Evolutionary conservation across 306 rosid species (phyloP), one percentile per base, ranked within the genome.

Genomic region (Rosa multiflora): DNA sequence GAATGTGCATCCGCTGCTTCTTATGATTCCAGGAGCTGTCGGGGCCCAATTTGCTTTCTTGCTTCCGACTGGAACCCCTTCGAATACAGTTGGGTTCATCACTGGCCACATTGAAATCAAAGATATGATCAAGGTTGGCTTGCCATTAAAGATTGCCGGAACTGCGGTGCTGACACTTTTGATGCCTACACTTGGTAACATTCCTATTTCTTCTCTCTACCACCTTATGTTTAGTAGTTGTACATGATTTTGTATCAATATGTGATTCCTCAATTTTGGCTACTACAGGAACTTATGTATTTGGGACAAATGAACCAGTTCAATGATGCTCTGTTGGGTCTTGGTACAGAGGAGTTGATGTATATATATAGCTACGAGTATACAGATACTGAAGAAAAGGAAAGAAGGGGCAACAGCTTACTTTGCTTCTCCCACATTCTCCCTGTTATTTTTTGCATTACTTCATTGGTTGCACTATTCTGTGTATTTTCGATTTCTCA

Each of bases 1-100:
- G 92, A 88, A 80, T 37, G 82, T 94, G 23, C 91, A 94, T 53
- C 98, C 98, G 0, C 92, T 94, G 40, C 87, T 91, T 40, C 92
- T 92, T 4, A 85, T 94, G 94, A 70, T 94, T 7, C 98, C 98
- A 0, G 97, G 98, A 35, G 93, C 97, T 67, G 85, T 94, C 26
- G 87, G 97, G 12, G 86, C 97, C 0, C 97, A 92, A 75, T 91
- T 94, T 79, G 85, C 98, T 2, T 91, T 73, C 88, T 80, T 89
- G 86, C 90, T 94, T 20, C 98, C 97, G 4, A 91, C 97, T 8
- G 83, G 93, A 11, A 91, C 97, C 3, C 97, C 98, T 15, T 91
- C 98, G 0, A 94, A 94, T 62, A 82, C 91, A 1, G 97, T 91
- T 20, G 97, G 95, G 0, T 94, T 94, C 75, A 64, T 90, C 70